Conservation (phyloP, 2,329 filamentous ascomycete genomes). For the Colletotrichum sp. region DNA sequence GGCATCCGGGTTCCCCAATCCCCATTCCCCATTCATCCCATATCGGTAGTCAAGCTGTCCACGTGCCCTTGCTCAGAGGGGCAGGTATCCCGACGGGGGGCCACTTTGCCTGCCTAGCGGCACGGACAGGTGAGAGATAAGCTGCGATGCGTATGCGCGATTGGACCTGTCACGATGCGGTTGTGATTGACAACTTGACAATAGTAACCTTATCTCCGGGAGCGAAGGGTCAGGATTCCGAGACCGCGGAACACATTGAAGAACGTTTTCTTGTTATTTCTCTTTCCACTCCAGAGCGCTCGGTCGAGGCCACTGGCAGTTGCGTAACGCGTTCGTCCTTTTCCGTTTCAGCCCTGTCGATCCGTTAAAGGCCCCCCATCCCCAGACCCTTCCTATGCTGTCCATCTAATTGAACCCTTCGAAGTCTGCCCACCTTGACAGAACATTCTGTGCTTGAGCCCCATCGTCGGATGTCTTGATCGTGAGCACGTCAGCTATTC, state of each 20-base stretch:
- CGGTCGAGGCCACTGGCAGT: neutral
- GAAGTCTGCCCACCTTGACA: neutral
- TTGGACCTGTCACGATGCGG: neutral
- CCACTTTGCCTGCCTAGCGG: neutral
- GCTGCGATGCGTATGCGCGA: neutral
- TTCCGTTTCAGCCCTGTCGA: conserved; percentile 19
- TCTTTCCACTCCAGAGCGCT: neutral
- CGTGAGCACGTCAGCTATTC: neutral
- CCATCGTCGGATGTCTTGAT: neutral
- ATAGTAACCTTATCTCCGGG: neutral
- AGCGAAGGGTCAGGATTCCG: neutral
- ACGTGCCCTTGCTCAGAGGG: neutral
- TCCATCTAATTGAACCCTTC: neutral
- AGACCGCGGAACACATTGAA: neutral
- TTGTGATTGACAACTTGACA: neutral
- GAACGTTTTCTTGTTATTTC: neutral
- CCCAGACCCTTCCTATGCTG: neutral
- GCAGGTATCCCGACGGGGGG: neutral
- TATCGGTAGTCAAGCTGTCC: neutral
- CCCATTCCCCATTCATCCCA: neutral
- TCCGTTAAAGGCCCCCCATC: neutral
- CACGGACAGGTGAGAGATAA: neutral
- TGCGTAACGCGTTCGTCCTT: neutral
- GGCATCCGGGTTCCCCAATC: neutral
- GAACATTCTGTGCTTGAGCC: neutral